Percentiles rank a stretch among this genome's conserved stretches.
Conservation (phyloP, 1,284 basidiomycete species). For the Xerocomus minutiporus region DNA sequence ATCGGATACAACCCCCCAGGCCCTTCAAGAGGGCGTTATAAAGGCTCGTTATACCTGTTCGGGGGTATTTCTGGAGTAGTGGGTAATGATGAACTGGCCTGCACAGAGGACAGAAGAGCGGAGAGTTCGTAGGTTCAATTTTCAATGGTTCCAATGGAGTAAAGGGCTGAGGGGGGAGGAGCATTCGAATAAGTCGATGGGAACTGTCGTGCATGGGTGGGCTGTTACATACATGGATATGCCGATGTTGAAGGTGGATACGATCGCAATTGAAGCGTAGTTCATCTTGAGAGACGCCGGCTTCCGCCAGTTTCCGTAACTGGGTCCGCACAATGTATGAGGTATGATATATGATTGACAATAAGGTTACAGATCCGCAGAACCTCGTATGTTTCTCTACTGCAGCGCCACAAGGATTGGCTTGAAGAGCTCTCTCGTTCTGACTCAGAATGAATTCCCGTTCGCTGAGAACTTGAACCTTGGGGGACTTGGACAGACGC, state of each 20-base stretch:
- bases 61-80: constrained; percentile 30
- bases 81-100: constrained; percentile 24
- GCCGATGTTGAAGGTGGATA: constrained; percentile 31
- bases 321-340: constrained; percentile 28
- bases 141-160: constrained; percentile 25
- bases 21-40: constrained; percentile 68
- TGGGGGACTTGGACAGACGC: constrained; percentile 49
- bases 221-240: constrained; percentile 31
- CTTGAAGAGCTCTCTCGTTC: constrained; percentile 63
- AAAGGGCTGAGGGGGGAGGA: constrained; percentile 10
- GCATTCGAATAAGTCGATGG: constrained; percentile 18
- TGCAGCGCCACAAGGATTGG: constrained; percentile 62
- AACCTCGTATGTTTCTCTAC: constrained; percentile 65
- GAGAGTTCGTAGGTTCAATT: constrained; percentile 31
- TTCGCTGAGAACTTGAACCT: constrained; percentile 74
- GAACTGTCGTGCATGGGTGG: constrained; percentile 23
- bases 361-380: constrained; percentile 36
- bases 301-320: constrained; percentile 74
- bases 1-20: constrained; percentile 55
- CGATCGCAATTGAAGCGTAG: constrained; percentile 69
- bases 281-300: constrained; percentile 76
- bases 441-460: constrained; percentile 73
- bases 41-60: constrained; percentile 51
- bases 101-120: constrained; percentile 25
- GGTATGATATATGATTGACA: constrained; percentile 8